A percentile compares a stretch with the other conserved stretches of the same genome.
Conservation (phyloP, 2,329 filamentous ascomycete genomes). For the Diplodia corticola region DNA sequence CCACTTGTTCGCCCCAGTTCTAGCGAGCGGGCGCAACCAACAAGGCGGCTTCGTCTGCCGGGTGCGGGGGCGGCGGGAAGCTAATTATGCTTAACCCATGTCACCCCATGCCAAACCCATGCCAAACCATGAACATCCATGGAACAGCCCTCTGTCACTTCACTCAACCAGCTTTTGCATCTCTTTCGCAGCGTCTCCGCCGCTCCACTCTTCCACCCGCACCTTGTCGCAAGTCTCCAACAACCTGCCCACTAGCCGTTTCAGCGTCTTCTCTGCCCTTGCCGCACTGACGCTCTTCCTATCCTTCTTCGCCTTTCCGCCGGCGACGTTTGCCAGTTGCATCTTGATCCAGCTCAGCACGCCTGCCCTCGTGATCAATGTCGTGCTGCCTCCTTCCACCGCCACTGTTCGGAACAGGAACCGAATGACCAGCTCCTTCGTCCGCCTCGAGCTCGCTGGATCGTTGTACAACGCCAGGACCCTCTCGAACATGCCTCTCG, state of each 20-base stretch:
- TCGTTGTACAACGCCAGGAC: conserved; percentile 69
- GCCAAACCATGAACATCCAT: neutral
- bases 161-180: conserved; percentile 31
- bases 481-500: conserved; percentile 71
- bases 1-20: neutral
- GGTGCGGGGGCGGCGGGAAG: conserved; percentile 7
- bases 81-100: conserved; percentile 16
- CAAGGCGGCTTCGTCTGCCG: conserved; percentile 1
- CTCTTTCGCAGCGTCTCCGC: conserved; percentile 45
- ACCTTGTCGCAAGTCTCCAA: conserved; percentile 66
- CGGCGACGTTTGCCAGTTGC: conserved; percentile 46
- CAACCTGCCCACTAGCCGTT: conserved; percentile 58
- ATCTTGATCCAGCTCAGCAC: conserved; percentile 73
- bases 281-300: conserved; percentile 40
- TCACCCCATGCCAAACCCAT: too few species aligned
- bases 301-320: neutral
- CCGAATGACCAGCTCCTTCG: conserved; percentile 63
- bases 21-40: neutral
- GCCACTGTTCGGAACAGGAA: conserved; percentile 66
- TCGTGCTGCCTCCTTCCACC: conserved; percentile 72
- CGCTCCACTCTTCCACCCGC: conserved; percentile 67
- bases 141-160: neutral
- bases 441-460: conserved; percentile 60
- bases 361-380: conserved; percentile 75
- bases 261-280: conserved; percentile 51